Evolutionary conservation across 2,329 filamentous ascomycete genomes (phyloP).

Genomic region (Bipolaris sorokiniana): DNA sequence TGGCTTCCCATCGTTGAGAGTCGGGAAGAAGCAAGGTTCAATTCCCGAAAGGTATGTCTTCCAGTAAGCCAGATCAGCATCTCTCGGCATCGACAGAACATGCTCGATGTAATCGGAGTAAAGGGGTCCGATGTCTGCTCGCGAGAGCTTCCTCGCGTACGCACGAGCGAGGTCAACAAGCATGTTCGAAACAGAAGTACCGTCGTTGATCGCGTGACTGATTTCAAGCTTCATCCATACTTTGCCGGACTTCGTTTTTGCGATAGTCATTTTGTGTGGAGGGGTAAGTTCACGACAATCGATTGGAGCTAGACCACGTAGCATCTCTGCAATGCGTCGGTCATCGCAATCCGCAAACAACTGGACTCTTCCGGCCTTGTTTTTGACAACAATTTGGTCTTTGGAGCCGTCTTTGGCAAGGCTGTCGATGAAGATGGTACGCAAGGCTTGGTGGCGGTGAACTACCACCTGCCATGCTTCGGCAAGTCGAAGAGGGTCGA

Average conservation of each 20-base stretch:
- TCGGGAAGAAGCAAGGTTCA: constrained; percentile 57
- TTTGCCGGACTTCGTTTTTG: constrained; percentile 47
- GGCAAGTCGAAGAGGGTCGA: constrained; percentile 37
- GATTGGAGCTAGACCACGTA: constrained; percentile 31
- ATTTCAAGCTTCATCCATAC: constrained; percentile 58
- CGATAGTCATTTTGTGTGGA: constrained; percentile 56
- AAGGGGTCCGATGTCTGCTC: constrained; percentile 44
- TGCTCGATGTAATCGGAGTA: constrained; percentile 50
- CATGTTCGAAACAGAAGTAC: constrained; percentile 58
- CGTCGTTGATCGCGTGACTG: constrained; percentile 60
- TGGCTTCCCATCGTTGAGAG: constrained; percentile 44
- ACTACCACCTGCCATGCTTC: constrained; percentile 47
- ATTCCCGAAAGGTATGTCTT: constrained; percentile 52
- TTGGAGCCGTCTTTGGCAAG: constrained; percentile 41
- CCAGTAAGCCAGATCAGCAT: constrained; percentile 53
- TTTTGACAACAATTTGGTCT: constrained; percentile 43
- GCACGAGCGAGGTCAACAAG: constrained; percentile 55
- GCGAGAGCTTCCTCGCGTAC: constrained; percentile 52
- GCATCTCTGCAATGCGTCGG: constrained; percentile 17
- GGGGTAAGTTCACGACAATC: constrained; percentile 45
- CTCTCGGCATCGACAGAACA: constrained; percentile 35
- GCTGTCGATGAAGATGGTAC: constrained; percentile 46
- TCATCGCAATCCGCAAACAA: constrained; percentile 35
- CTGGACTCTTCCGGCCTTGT: constrained; percentile 33
- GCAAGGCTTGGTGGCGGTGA: constrained; percentile 39